phyloP scores from a whole-genome alignment of 2,329 filamentous ascomycete species.

The Cyanodermella asteris region DNA sequence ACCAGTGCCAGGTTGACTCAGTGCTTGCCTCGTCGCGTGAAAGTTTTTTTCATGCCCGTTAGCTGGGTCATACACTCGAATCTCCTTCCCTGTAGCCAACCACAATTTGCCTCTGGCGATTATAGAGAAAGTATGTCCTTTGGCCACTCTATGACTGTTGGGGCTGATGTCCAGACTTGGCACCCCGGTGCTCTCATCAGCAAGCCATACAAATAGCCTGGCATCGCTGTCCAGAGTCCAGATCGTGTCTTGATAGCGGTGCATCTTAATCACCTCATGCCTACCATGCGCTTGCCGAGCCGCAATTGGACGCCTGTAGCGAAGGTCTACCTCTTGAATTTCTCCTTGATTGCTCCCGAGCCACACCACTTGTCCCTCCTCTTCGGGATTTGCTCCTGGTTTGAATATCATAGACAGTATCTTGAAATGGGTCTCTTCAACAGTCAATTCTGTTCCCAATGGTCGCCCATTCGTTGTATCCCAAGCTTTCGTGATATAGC shows the following conservation, averaged over 20 bases:
- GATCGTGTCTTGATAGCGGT: conserved; percentile 67
- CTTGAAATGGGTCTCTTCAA: no score
- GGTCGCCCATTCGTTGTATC: conserved; percentile 62
- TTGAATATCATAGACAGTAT: conserved; percentile 70
- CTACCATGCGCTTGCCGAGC: conserved; percentile 57
- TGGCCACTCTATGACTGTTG: conserved; percentile 55
- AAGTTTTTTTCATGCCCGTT: conserved; percentile 46
- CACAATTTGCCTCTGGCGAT: conserved; percentile 69
- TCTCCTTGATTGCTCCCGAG: conserved; percentile 77
- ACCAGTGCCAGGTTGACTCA: conserved; percentile 51
- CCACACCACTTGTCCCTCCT: conserved; percentile 70
- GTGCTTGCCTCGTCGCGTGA: conserved; percentile 49
- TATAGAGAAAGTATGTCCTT: conserved; percentile 71
- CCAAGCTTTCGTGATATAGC: conserved; percentile 75
- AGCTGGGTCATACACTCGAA: conserved; percentile 62
- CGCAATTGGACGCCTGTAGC: conserved; percentile 45
- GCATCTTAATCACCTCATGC: conserved; percentile 62
- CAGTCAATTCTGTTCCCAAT: conserved; percentile 17
- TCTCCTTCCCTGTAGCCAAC: conserved; percentile 70
- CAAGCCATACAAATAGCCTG: conserved; percentile 67
- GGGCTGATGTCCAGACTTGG: conserved; percentile 56
- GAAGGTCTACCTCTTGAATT: conserved; percentile 69
- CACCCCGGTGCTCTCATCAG: conserved; percentile 45
- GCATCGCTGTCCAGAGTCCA: conserved; percentile 90
- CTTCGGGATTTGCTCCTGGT: conserved; percentile 50